These are phyloP conservation scores for Geosmithia flava DNA, from an alignment of 2,329 filamentous ascomycete genomes.

Conservation along the genomic window DNA sequence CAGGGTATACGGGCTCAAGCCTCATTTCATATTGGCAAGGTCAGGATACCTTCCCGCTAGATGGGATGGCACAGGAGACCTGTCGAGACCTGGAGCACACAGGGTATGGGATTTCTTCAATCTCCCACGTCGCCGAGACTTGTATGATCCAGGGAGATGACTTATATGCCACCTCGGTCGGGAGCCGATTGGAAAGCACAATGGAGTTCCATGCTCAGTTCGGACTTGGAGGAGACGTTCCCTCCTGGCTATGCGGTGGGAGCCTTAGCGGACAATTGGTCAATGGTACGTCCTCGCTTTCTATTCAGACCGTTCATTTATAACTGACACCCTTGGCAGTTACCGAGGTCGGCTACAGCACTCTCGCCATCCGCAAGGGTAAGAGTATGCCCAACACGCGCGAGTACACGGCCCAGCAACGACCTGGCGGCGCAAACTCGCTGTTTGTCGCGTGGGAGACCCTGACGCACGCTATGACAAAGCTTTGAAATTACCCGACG, in stretches of 20 bases:
- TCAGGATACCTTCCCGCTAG: constrained; percentile 5
- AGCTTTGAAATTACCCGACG: too few species aligned
- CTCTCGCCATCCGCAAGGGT: constrained; percentile 6
- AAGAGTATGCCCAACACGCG: constrained; percentile 8
- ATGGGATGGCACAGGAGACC: constrained; percentile 11
- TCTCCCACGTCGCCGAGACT: constrained; percentile 13
- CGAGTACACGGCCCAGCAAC: constrained; percentile 5
- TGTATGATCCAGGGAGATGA: constrained; percentile 12
- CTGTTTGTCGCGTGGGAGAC: constrained; percentile 7
- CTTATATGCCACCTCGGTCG: constrained; percentile 9
- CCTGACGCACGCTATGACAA: constrained; percentile 3
- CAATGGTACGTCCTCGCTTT: not conserved
- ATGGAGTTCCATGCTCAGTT: constrained; percentile 11
- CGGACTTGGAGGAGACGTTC: constrained; percentile 5
- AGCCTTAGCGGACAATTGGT: constrained; percentile 1
- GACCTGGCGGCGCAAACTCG: constrained; percentile 6
- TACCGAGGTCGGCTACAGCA: constrained; percentile 10
- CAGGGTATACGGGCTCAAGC: not conserved
- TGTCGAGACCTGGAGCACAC: constrained; percentile 14
- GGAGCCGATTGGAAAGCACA: constrained; percentile 8
- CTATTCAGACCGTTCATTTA: too few species aligned
- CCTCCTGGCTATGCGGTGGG: constrained; percentile 9
- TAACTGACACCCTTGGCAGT: too few species aligned
- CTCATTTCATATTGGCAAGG: constrained; percentile 5
- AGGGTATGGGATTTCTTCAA: constrained; percentile 11